Evolutionary conservation across 176 grass and related monocot species (phyloP), one percentile per base, ranked within the genome.

Genomic region (Triticum urartu): DNA sequence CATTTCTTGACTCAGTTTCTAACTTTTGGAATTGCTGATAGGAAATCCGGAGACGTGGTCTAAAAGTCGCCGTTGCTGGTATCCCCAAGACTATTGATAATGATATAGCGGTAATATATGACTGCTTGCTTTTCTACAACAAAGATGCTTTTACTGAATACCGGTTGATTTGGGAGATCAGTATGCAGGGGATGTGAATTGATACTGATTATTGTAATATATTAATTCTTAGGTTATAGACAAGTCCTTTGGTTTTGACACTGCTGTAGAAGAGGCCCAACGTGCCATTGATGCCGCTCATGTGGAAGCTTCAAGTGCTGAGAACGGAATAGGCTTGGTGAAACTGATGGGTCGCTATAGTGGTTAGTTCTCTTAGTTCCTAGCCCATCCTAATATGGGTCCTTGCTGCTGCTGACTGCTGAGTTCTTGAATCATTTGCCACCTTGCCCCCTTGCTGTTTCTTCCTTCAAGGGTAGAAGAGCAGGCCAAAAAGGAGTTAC

Each of bases 41-140:
- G 95, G 95, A 98, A 95, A 89, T 95, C 79, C 87, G 86, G 28
- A 98, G 83, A 78, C 91, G 93, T 72, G 87, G 91, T 39, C 89
- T 98, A 34, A 87, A 98, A 86, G 91, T 98, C 20, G 64, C 89
- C 18, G 95, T 98, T 80, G 93, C 85, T 78, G 95, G 93, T 74
- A 87, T 98, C 83, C 95, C 95, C 9, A 98, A 98, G 91, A 98
- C 95, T 40, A 95, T 98, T 83, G 95, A 98, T 86, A 98, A 98
- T 93, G 95, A 98, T 83, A 98, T 98, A 83, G 93, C 93, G 91
- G 96, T 98, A 94, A 68, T 50, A 79, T 83, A 73, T 82, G 11
- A 54, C 71, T 82, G 20, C 58, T 24, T 25, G 1, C 73, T 11
- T 50, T 70, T 20, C 32, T 71, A n/a, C 54, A 42, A 68, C 4